Percentiles rank a stretch among this genome's conserved stretches.
These are phyloP conservation scores for Rhododendron mucronatum DNA, from an alignment of 148 eudicot genomes.

Conservation along the genomic window DNA sequence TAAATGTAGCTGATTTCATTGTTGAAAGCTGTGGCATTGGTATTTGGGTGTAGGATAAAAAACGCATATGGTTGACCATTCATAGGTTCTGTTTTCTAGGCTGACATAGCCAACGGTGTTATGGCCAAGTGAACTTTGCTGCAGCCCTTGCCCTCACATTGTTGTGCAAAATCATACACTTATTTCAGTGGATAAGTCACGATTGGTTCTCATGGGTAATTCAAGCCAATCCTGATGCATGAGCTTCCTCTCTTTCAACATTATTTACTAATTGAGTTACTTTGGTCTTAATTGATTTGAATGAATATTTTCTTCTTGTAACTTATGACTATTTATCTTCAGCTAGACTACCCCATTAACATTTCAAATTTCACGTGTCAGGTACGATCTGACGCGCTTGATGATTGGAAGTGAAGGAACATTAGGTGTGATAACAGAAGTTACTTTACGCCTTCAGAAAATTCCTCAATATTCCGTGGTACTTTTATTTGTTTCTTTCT, in stretches of 20 bases:
- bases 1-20: not conserved
- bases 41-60: not conserved
- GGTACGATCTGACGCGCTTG: conserved; percentile 89
- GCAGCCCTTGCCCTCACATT: not conserved
- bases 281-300: not conserved
- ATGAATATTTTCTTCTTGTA: not conserved
- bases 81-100: not conserved
- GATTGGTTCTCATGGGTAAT: not conserved
- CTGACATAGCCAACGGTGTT: not conserved
- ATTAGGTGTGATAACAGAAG: conserved; percentile 93
- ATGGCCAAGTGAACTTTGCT: not conserved
- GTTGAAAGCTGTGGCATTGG: not conserved
- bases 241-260: not conserved
- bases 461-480: conserved; percentile 89
- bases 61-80: not conserved
- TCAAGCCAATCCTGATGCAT: not conserved
- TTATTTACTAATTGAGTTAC: not conserved
- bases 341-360: not conserved
- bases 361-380: conserved; percentile 16
- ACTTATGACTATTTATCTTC: not conserved
- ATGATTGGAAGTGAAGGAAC: conserved; percentile 99
- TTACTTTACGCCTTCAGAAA: conserved; percentile 89
- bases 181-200: not conserved
- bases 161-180: not conserved
- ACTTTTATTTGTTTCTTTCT: conserved; percentile 12